Conservation (phyloP, 2,329 filamentous ascomycete species). For the Ceratocystis colombiana region DNA sequence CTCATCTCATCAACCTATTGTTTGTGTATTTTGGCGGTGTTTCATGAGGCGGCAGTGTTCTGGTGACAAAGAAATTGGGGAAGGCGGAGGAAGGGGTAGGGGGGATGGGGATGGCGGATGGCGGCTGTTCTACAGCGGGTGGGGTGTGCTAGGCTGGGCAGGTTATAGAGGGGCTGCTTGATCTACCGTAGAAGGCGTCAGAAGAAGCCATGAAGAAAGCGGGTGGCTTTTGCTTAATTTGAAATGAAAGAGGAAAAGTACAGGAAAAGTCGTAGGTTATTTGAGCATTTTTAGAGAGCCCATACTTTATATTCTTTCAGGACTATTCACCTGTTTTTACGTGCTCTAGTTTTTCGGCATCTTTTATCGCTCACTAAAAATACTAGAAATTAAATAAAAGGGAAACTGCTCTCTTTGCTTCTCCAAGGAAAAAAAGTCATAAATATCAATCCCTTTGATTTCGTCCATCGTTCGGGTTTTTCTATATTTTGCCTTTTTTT, state of each 20-base stretch:
- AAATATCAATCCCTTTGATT: not conserved
- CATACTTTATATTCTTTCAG: not conserved
- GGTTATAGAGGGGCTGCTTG: not conserved
- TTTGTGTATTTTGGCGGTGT: not conserved
- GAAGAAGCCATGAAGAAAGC: too few relatives aligned
- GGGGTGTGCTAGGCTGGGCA: not conserved
- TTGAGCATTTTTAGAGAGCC: not conserved
- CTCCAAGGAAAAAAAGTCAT: not conserved
- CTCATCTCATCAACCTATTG: not conserved
- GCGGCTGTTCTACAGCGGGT: not conserved
- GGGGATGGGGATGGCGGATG: not conserved
- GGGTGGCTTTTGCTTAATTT: not conserved
- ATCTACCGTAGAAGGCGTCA: too few relatives aligned
- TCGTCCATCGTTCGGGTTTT: not conserved
- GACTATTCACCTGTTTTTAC: not conserved
- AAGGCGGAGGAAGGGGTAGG: not conserved
- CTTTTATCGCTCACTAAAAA: conserved; percentile 3
- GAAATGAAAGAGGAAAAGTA: not conserved
- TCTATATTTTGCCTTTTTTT: not conserved
- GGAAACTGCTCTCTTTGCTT: not conserved
- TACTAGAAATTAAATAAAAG: not conserved
- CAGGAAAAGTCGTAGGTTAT: not conserved
- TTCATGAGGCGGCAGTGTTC: conserved; percentile 9
- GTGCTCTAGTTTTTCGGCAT: not conserved
- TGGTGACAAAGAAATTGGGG: not conserved